Evolutionary conservation across 2,329 filamentous ascomycete genomes (phyloP).

Genomic region (Fragosphaeria purpurea): DNA sequence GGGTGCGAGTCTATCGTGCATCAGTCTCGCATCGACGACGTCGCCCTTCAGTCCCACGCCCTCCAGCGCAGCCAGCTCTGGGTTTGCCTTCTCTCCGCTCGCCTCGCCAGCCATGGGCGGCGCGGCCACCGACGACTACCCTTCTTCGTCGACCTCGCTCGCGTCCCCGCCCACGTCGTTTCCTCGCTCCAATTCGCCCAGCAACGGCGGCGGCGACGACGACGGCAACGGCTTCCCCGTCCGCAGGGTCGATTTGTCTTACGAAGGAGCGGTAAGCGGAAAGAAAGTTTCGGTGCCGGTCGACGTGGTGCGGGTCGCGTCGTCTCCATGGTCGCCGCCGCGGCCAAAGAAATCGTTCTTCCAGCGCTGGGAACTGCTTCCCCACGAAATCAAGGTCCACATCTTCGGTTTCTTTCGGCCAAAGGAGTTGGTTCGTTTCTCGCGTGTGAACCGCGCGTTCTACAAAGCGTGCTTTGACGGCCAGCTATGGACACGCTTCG

Average conservation of each 20-base stretch:
- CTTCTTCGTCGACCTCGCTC: constrained; percentile 21
- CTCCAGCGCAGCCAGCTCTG: constrained; percentile 15
- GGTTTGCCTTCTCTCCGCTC: constrained; percentile 19
- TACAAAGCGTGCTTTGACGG: constrained; percentile 84
- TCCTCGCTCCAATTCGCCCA: not conserved
- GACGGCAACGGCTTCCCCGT: constrained; percentile 23
- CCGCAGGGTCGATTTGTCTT: constrained; percentile 34
- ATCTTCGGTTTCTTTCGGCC: constrained; percentile 69
- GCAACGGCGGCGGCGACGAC: not conserved
- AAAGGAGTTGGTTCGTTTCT: constrained; percentile 70
- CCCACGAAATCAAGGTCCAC: constrained; percentile 69
- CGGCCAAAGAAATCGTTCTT: constrained; percentile 36
- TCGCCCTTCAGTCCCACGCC: constrained; percentile 30
- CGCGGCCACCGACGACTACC: not conserved
- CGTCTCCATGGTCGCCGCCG: not conserved
- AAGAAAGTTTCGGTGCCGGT: constrained; percentile 52
- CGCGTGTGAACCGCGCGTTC: constrained; percentile 68
- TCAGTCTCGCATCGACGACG: constrained; percentile 37
- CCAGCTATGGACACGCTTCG: constrained; percentile 80
- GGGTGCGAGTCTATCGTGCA: constrained; percentile 40
- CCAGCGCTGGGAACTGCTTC: constrained; percentile 73
- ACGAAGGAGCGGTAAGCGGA: constrained; percentile 25
- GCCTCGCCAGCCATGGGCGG: constrained; percentile 18
- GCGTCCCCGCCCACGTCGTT: constrained; percentile 24
- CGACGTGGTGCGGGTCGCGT: constrained; percentile 31